Evolutionary conservation across 495 filamentous ascomycete genomes (phyloP).

Genomic region (Pyronema omphalodes): DNA sequence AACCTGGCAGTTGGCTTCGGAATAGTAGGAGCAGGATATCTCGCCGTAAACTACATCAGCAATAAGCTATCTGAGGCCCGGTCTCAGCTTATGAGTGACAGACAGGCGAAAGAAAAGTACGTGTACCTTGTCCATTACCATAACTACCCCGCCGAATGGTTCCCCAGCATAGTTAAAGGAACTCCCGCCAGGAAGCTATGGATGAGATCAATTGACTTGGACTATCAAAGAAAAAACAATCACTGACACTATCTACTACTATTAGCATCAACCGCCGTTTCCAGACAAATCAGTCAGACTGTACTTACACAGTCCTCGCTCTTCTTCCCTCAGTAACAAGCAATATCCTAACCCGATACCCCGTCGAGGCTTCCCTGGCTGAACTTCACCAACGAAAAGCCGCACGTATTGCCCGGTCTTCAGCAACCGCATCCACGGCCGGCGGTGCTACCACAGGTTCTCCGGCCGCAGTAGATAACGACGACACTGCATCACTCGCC

Average conservation of each 20-base stretch:
- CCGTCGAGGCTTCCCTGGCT: slow-evolving; percentile 73
- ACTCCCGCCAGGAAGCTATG: neutral
- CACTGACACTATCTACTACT: slow-evolving; percentile 13
- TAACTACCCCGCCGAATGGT: neutral
- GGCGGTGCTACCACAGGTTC: slow-evolving; percentile 10
- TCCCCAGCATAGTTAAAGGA: neutral
- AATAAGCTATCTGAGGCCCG: slow-evolving; percentile 78
- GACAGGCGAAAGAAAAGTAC: slow-evolving; percentile 90
- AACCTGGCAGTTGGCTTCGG: slow-evolving; percentile 73
- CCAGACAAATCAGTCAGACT: slow-evolving; percentile 97
- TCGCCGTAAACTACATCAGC: slow-evolving; percentile 81
- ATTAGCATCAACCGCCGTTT: slow-evolving; percentile 59
- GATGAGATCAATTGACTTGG: neutral
- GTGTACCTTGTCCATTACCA: slow-evolving; percentile 15
- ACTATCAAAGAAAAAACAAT: slow-evolving; percentile 5
- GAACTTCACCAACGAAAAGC: slow-evolving; percentile 91
- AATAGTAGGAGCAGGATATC: slow-evolving; percentile 72
- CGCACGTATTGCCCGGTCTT: slow-evolving; percentile 44
- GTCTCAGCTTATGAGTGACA: slow-evolving; percentile 86
- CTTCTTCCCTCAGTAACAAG: slow-evolving; percentile 77
- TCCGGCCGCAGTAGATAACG: slow-evolving; percentile 9
- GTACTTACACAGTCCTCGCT: slow-evolving; percentile 93
- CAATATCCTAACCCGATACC: slow-evolving; percentile 69
- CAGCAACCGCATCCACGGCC: slow-evolving; percentile 18
- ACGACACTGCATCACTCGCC: slow-evolving; percentile 20